Evolutionary conservation across 2,329 filamentous ascomycete genomes (phyloP), one percentile per base, ranked within the genome.

Genomic region (Pseudogymnoascus destructans): DNA sequence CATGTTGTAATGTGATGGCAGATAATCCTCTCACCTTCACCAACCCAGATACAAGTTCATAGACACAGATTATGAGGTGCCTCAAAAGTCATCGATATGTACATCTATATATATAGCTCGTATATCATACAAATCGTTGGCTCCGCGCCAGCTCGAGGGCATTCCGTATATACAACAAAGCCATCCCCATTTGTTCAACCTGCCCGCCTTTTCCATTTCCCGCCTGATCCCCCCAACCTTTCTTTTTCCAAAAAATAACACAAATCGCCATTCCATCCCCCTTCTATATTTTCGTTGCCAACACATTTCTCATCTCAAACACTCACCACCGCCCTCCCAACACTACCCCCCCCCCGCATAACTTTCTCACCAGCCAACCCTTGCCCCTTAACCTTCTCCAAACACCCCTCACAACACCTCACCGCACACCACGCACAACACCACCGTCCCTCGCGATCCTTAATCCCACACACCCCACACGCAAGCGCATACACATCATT

Each of bases 371-470:
- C 15, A 25, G 6, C 25, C 19, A 19, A 35, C 5, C 6, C 23
- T 23, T 54, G 10, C 23, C 32, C 27, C 9, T 32, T 55, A 33
- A 55, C 52, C 42, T 55, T 55, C 49, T 66, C 58, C 64, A 68
- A 67, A 59, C 68, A 70, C 27, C 46, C 59, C n/a, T 59, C 63
- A 59, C 68, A 70, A 17, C 65, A 63, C 46, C 67, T 65, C 30
- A 70, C 54, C 57, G 65, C 69, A 49, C 68, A 70, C 68, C 68
- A 70, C 19, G 63, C 63, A 54, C 68, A 70, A 40, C 62, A 63
- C 64, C 64, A 70, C 17, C 66, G 58, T 15, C 54, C 62, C 27
- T 68, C 64, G 2, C 58, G 61, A 42, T 70, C 68, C 27, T 61
- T 62, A 46, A 61, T 65, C 25, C 62, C 57, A 60, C 68, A 70